These are phyloP conservation scores for Sergeia podlipaevii DNA, from an alignment of 208 protist species.

Conservation along the genomic window DNA sequence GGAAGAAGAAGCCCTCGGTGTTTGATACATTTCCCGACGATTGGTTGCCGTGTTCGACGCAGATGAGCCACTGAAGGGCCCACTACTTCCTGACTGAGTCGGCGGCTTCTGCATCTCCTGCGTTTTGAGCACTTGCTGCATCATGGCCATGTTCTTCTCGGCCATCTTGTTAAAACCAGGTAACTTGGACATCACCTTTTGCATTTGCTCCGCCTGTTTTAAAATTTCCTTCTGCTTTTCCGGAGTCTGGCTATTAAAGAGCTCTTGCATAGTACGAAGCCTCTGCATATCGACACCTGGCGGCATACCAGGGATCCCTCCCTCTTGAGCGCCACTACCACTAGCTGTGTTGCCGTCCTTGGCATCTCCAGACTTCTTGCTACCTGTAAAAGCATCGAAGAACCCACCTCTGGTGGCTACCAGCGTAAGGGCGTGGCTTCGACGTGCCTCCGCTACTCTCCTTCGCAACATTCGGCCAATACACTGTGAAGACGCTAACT, in stretches of 20 bases:
- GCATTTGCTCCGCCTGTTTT: constrained; percentile 77
- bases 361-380: background rate
- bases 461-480: constrained; percentile 11
- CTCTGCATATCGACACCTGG: constrained; percentile 58
- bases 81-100: background rate
- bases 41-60: background rate
- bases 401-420: background rate
- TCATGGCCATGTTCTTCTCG: constrained; percentile 58
- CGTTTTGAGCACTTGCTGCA: constrained; percentile 69
- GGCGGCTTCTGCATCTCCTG: constrained; percentile 14
- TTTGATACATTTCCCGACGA: background rate
- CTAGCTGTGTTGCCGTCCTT: background rate
- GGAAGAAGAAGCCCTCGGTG: constrained; percentile 5
- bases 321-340: background rate
- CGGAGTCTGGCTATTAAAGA: constrained; percentile 65
- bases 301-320: constrained; percentile 23
- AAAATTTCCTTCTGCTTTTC: constrained; percentile 85
- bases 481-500: background rate
- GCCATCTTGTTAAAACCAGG: constrained; percentile 64
- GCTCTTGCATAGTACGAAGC: constrained; percentile 63
- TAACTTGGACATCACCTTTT: constrained; percentile 76
- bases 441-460: background rate
- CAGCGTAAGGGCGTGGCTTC: background rate
- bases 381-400: constrained; percentile 12
- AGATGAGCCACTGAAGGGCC: background rate